Evolutionary conservation across 352 stramenopile species (phyloP).

Genomic region (Phytophthora nicotianae): DNA sequence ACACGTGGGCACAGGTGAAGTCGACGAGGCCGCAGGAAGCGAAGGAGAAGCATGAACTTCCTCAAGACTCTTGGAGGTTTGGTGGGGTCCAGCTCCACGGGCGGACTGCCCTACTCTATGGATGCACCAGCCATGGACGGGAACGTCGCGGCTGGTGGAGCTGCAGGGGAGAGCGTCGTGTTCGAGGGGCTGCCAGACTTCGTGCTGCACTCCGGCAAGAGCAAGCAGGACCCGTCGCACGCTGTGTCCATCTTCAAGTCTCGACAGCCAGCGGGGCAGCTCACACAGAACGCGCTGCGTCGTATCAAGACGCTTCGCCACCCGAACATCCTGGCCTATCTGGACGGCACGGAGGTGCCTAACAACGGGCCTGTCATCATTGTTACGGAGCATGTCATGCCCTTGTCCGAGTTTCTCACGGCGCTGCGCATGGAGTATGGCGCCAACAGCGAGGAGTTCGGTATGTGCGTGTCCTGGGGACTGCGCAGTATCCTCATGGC

Average conservation of each 20-base stretch:
- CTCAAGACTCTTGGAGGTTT: slow-evolving; percentile 85
- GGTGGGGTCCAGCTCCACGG: slow-evolving; percentile 69
- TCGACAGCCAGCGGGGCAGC: slow-evolving; percentile 68
- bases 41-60: slow-evolving; percentile 74
- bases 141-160: slow-evolving; percentile 49
- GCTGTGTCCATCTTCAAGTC: slow-evolving; percentile 94
- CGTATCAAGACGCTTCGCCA: slow-evolving; percentile 95
- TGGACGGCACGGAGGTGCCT: slow-evolving; percentile 79
- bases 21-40: not conserved
- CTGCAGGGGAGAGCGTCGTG: slow-evolving; percentile 44
- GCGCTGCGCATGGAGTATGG: slow-evolving; percentile 68
- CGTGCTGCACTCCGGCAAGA: slow-evolving; percentile 84
- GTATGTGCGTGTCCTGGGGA: slow-evolving; percentile 93
- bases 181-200: slow-evolving; percentile 80
- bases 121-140: slow-evolving; percentile 41
- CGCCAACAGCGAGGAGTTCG: slow-evolving; percentile 65
- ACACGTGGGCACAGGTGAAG: slow-evolving; percentile 5
- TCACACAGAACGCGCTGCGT: slow-evolving; percentile 92
- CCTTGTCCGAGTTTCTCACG: slow-evolving; percentile 90
- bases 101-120: slow-evolving; percentile 76
- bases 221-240: slow-evolving; percentile 78
- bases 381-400: slow-evolving; percentile 94
- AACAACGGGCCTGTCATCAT: slow-evolving; percentile 92
- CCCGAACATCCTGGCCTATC: slow-evolving; percentile 92
- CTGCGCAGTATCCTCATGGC: slow-evolving; percentile 92